Evolutionary conservation across 768 basidiomycete genomes (phyloP), one percentile per base, ranked within the genome.

Genomic region (Mrakia hoshinonis): DNA sequence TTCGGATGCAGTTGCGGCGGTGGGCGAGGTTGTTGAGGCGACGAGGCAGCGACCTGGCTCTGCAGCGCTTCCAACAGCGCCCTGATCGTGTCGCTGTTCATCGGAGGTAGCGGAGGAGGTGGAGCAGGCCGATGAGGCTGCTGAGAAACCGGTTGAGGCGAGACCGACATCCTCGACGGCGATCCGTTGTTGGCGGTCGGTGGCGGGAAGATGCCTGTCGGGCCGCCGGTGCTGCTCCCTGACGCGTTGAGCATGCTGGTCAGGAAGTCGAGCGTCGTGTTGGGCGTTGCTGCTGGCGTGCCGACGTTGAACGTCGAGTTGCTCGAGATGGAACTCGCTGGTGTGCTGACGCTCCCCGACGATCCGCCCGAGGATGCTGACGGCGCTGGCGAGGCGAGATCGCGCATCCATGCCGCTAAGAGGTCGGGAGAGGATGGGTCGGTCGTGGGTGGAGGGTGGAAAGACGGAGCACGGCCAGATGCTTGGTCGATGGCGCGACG

Each of bases 301-400:
- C 36, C 31, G n/a, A 22, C 31, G 34, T 22, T 22, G 58, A 61
- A 38, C 31, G 58, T 58, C 18, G 58, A 61, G 31, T 31, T 36
- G 7, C 31, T 36, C 11, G 58, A 39, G 36, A 61, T 31, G 36
- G 58, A 61, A 36, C 58, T 43, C 7, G 43, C 58, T 38, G 58
- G 58, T n/a, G 58, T 61, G 34, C 58, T 61, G 13, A 36, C 58
- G 4, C 31, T 36, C 18, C 58, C 58, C 2, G 58, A 61, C 18
- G 58, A 61, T 13, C 15, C 36, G 18, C 34, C 36, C 18, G 58
- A 61, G 15, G 34, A 22, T 22, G 58, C 36, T 9, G 58, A 61
- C 18, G 58, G 31, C 22, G 58, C 58, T 38, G 58, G 58, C 34
- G 58, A 61, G 22, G 58, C 58, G 31, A 61, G 58, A 39, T 61